Percentiles rank a stretch among this genome's conserved stretches.
phyloP scores from a whole-genome alignment of 2,329 filamentous ascomycete genomes.

The Chrysosporium keratinophilum region DNA sequence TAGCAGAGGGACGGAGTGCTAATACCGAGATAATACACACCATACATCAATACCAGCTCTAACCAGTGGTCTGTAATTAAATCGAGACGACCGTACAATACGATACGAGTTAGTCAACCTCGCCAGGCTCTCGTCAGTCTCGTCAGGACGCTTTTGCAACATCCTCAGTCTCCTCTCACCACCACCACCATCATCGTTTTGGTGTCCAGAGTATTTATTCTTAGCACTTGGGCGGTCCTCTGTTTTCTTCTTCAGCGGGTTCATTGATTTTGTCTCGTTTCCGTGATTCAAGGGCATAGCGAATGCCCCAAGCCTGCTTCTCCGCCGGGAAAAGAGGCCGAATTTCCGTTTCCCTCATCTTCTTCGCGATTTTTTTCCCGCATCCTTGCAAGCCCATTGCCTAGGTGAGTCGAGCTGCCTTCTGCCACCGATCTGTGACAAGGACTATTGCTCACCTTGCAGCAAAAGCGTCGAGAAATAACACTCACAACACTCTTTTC shows the following conservation, averaged over 20 bases:
- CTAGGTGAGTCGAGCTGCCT: slow-evolving; percentile 3
- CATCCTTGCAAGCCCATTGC: slow-evolving; percentile 1
- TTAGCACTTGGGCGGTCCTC: not conserved
- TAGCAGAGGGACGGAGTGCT: too few relatives aligned
- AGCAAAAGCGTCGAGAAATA: not conserved
- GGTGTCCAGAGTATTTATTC: not conserved
- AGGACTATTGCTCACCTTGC: not conserved
- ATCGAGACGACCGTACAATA: too few relatives aligned
- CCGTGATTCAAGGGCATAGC: not conserved
- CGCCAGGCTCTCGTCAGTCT: not conserved
- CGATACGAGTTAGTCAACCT: too few relatives aligned
- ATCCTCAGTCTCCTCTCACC: not conserved
- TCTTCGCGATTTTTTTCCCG: not conserved
- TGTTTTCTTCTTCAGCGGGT: not conserved
- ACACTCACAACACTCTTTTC: not conserved
- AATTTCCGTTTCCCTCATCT: not conserved
- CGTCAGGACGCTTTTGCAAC: not conserved
- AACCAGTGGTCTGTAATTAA: too few relatives aligned
- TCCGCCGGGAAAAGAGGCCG: not conserved
- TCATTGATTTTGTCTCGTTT: not conserved
- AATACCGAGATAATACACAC: too few relatives aligned
- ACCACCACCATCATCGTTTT: not conserved
- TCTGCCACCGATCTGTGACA: not conserved
- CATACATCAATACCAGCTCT: too few relatives aligned
- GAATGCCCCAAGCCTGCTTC: not conserved